These are phyloP conservation scores for Talaromyces sp. DNA, from an alignment of 2,329 filamentous ascomycete genomes.

Conservation along the genomic window DNA sequence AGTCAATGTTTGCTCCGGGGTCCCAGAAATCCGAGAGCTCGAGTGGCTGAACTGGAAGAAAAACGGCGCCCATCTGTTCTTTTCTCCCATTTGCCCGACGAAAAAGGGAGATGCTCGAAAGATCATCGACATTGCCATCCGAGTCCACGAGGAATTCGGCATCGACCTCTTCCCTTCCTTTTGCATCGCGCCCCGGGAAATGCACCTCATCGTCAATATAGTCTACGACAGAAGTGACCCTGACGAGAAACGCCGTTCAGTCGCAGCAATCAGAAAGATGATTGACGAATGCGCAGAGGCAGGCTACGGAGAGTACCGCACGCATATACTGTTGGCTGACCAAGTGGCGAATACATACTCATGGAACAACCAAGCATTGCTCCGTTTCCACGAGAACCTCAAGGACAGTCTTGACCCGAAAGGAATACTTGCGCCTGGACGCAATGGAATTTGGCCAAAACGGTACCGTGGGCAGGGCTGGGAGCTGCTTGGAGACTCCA, in stretches of 20 bases:
- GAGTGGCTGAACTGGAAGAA: slow-evolving; percentile 30
- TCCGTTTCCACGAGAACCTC: slow-evolving; percentile 39
- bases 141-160: slow-evolving; percentile 15
- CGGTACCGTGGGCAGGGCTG: slow-evolving; percentile 4
- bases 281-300: slow-evolving; percentile 33
- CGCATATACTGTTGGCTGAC: slow-evolving; percentile 42
- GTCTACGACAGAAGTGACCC: slow-evolving; percentile 24
- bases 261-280: slow-evolving; percentile 23
- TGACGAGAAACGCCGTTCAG: slow-evolving; percentile 18
- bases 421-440: slow-evolving; percentile 42
- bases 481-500: slow-evolving; percentile 2
- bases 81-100: slow-evolving; percentile 31
- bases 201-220: slow-evolving; percentile 30
- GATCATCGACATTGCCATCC: slow-evolving; percentile 20
- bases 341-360: slow-evolving; percentile 41
- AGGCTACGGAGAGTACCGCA: slow-evolving; percentile 44
- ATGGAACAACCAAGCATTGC: slow-evolving; percentile 36
- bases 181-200: slow-evolving; percentile 21
- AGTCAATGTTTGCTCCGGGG: slow-evolving; percentile 21
- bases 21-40: slow-evolving; percentile 22
- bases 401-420: slow-evolving; percentile 45
- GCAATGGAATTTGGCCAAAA: slow-evolving; percentile 37
- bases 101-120: slow-evolving; percentile 22
- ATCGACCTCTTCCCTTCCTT: slow-evolving; percentile 19
- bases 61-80: slow-evolving; percentile 28